These are phyloP conservation scores for Arbutus unedo DNA, from an alignment of 148 eudicot species.

Conservation along the genomic window DNA sequence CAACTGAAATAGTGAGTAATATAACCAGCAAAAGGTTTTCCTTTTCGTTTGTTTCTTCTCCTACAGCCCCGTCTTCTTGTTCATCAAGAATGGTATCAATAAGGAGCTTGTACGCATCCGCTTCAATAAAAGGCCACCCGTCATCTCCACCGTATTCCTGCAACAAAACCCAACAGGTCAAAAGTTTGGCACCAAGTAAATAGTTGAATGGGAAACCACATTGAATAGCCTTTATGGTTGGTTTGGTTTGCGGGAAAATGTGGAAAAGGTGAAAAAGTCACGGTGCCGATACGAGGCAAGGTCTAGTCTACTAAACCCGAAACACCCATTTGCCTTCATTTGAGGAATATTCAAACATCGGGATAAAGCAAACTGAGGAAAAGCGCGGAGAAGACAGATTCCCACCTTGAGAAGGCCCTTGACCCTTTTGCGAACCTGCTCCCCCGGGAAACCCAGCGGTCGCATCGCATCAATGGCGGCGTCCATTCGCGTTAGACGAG, in stretches of 20 bases:
- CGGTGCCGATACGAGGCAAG: neutral
- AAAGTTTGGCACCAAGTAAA: neutral
- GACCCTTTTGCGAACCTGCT: neutral
- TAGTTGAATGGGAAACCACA: neutral
- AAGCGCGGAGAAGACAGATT: neutral
- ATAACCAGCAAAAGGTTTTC: neutral
- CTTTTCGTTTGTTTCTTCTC: neutral
- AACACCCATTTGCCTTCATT: neutral
- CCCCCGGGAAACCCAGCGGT: neutral
- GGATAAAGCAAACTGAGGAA: neutral
- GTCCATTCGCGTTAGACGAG: slow-evolving; percentile 17
- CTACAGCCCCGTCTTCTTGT: neutral
- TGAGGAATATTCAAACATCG: neutral
- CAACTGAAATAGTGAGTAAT: neutral
- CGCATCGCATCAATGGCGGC: slow-evolving; percentile 6
- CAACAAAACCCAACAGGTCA: neutral
- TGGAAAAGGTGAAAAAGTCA: neutral
- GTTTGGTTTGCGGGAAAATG: neutral
- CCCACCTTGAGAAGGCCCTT: slow-evolving; percentile 7
- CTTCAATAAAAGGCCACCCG: slow-evolving; percentile 17
- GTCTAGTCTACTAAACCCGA: neutral
- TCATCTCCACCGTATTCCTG: slow-evolving; percentile 19
- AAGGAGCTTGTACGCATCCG: slow-evolving; percentile 11
- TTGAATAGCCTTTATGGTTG: neutral
- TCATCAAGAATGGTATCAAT: slow-evolving; percentile 11